phyloP scores from a whole-genome alignment of 1,284 basidiomycete genomes.

The Wallemia ichthyophaga region DNA sequence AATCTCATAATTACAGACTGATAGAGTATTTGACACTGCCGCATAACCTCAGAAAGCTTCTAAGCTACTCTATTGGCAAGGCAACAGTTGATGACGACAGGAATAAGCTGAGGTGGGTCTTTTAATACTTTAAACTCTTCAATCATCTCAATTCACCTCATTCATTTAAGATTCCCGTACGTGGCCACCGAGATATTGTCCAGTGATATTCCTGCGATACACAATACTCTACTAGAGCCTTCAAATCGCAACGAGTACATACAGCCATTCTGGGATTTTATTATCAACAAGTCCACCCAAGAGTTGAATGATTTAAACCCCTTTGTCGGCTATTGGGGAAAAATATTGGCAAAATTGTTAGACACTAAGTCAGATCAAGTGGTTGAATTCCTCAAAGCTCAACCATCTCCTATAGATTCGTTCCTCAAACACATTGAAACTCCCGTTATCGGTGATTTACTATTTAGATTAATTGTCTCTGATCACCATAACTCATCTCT shows the following conservation, averaged over 20 bases:
- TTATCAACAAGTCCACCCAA: conserved; percentile 29
- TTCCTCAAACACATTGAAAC: conserved; percentile 63
- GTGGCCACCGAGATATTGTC: conserved; percentile 85
- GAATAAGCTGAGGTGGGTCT: conserved; percentile 39
- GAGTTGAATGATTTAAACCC: conserved; percentile 19
- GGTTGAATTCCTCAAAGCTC: conserved; percentile 54
- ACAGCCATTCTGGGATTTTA: conserved; percentile 69
- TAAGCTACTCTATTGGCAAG: conserved; percentile 57
- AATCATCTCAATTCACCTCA: background rate
- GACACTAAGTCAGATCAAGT: conserved; percentile 71
- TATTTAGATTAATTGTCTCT: conserved; percentile 61
- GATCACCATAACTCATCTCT: conserved; percentile 13
- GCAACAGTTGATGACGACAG: conserved; percentile 39
- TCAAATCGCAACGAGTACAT: conserved; percentile 29
- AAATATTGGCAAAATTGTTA: conserved; percentile 62
- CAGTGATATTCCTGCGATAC: conserved; percentile 79
- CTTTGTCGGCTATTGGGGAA: conserved; percentile 28
- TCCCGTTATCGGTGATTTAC: conserved; percentile 66
- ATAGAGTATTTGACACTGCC: conserved; percentile 54
- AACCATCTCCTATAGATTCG: conserved; percentile 53
- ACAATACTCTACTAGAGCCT: conserved; percentile 55
- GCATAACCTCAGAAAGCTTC: conserved; percentile 43
- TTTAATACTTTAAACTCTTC: too few relatives aligned
- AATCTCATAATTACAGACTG: conserved; percentile 64
- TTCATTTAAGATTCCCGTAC: conserved; percentile 45